Conservation (phyloP, 257 asterid species). For the Gynochthodes officinalis region DNA sequence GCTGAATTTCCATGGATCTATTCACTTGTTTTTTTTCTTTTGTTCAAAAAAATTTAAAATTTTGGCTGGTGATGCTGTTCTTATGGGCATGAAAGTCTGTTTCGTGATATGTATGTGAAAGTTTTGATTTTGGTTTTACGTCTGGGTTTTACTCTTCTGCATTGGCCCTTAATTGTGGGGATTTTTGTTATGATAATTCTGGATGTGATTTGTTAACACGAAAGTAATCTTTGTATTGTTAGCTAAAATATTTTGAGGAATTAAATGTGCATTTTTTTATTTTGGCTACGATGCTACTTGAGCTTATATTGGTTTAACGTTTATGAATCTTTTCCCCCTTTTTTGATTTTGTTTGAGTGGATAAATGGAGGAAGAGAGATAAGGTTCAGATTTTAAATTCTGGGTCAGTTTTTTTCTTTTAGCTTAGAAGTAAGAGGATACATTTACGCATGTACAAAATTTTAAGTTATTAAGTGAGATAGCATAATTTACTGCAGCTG, state of each 20-base stretch:
- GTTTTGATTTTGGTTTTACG: not conserved
- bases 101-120: not conserved
- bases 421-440: not conserved
- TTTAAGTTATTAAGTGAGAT: not conserved
- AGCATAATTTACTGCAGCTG: not conserved
- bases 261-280: not conserved
- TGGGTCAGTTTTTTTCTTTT: not conserved
- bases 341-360: not conserved
- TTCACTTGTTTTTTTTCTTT: not conserved
- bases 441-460: not conserved
- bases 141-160: not conserved
- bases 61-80: not conserved
- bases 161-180: not conserved
- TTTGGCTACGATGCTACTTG: not conserved
- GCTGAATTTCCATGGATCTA: not conserved
- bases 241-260: not conserved
- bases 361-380: not conserved
- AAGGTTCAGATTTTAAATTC: not conserved
- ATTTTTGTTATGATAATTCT: not conserved
- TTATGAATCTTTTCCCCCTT: not conserved
- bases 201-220: not conserved
- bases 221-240: not conserved
- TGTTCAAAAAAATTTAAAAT: not conserved
- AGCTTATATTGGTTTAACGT: not conserved
- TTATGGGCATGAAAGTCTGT: not conserved